These are phyloP conservation scores for Kwoniella pini DNA, from an alignment of 768 basidiomycete genomes.

Conservation along the genomic window DNA sequence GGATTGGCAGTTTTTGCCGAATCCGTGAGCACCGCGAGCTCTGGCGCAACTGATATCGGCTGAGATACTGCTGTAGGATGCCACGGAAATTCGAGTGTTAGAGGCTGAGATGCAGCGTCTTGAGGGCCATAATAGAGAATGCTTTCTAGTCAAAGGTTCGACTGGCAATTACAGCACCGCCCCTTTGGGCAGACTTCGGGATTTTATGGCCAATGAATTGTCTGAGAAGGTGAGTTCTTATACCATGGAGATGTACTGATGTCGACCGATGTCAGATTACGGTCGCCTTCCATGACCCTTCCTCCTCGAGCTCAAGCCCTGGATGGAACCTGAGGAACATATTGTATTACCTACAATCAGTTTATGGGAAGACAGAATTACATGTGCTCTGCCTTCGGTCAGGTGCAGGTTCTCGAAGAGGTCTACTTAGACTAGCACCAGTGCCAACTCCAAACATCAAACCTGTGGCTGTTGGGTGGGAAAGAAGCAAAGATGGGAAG, in stretches of 20 bases:
- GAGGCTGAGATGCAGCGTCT: conserved; percentile 4
- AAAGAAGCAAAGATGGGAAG: conserved; percentile 85
- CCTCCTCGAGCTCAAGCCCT: conserved; percentile 69
- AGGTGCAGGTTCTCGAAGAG: conserved; percentile 23
- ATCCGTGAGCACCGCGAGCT: conserved; percentile 54
- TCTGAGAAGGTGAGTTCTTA: no score
- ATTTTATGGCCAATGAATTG: no score
- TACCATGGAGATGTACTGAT: neutral
- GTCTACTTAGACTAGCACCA: neutral
- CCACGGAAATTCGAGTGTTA: conserved; percentile 25
- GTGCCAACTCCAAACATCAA: neutral
- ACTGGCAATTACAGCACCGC: conserved; percentile 18
- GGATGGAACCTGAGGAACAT: conserved; percentile 95
- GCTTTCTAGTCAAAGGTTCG: conserved; percentile 25
- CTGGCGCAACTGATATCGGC: no score
- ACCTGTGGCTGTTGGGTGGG: conserved; percentile 79
- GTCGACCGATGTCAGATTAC: conserved; percentile 55
- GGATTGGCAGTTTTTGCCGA: conserved; percentile 62
- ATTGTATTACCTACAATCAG: conserved; percentile 72
- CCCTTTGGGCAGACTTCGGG: no score
- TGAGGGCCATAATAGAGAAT: neutral
- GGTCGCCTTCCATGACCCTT: conserved; percentile 80
- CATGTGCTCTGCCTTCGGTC: conserved; percentile 76
- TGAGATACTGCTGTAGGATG: conserved; percentile 23
- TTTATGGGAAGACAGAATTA: conserved; percentile 60